Evolutionary conservation across 1,284 basidiomycete species (phyloP), one percentile per base, ranked within the genome.

Genomic region (Cystobasidium sp.): DNA sequence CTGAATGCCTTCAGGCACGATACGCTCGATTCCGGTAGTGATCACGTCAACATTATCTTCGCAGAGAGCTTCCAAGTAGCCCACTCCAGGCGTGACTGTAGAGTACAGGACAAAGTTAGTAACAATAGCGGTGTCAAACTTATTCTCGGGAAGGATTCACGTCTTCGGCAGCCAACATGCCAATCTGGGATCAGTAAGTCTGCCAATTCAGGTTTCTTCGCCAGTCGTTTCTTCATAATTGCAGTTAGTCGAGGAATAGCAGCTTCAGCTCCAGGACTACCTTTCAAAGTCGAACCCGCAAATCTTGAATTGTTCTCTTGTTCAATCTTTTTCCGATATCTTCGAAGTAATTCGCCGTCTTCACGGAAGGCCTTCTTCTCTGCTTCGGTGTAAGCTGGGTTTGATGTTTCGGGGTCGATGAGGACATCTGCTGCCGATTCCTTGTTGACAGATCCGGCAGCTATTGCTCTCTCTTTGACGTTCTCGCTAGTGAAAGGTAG

Each of bases 281-380:
- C 86, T 41, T 83, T 81, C 1, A 88, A 77, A 0, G 85, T 88
- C 4, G 83, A 82, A 3, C 81, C 80, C 76, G 88, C 84, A 0
- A 84, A 82, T 5, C 56, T 46, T 5, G 6, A 16, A 52, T 79
- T 80, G 62, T 79, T 68, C 56, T 78, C 77, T 18, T 77, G 77
- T 73, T 80, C 80, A 39, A 80, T 75, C 67, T 74, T 77, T 61
- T 79, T 78, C 10, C 80, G 76, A 75, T 80, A 80, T 59, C 82
- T 77, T 66, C 76, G 68, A 41, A 76, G 66, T 52, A 71, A 72
- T 67, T 77, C 75, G n/a, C 58, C 56, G 74, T 79, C 62, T 43
- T 71, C 74, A 14, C 59, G 47, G 69, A 62, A 49, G 16, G 52
- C 51, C 62, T 73, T 74, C 75, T 76, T 77, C 63, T 81, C 75